A percentile compares a stretch with the other conserved stretches of the same genome.
These are phyloP conservation scores for Colletotrichum godetiae DNA, from an alignment of 2,329 filamentous ascomycete species.

Conservation along the genomic window DNA sequence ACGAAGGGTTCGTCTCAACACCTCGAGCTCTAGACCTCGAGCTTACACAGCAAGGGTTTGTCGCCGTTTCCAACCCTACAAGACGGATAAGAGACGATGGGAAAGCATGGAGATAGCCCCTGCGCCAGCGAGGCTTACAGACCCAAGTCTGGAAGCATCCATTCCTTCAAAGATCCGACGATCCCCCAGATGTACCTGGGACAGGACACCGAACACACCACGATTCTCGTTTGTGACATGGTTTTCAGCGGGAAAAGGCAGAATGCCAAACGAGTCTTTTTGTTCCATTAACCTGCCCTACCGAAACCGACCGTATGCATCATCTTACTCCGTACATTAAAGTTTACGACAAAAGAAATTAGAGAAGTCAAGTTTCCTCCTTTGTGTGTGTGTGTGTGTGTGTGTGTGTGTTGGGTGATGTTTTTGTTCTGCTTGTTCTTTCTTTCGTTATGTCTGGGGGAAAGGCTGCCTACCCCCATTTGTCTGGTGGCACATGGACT, in stretches of 20 bases:
- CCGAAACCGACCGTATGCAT: conserved; percentile 36
- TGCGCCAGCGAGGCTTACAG: not conserved
- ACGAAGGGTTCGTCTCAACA: not conserved
- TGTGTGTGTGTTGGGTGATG: not conserved
- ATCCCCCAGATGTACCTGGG: not conserved
- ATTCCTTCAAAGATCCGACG: not conserved
- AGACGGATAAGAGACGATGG: not conserved
- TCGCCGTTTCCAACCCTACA: not conserved
- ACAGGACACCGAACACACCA: not conserved
- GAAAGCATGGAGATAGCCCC: not conserved
- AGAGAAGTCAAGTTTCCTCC: conserved; percentile 9
- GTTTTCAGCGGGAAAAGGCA: not conserved
- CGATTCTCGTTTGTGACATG: too few species aligned
- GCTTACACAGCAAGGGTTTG: not conserved
- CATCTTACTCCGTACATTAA: conserved; percentile 36
- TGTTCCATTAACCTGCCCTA: conserved; percentile 33
- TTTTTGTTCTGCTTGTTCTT: not conserved
- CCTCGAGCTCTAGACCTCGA: not conserved
- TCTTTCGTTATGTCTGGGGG: not conserved
- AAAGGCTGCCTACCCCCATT: conserved; percentile 4
- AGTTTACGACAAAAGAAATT: conserved; percentile 36
- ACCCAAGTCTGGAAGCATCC: not conserved
- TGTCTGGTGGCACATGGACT: not conserved
- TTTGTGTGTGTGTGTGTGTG: not conserved
- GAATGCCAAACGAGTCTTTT: conserved; percentile 22